Evolutionary conservation across 345 rosid species (phyloP), one percentile per base, ranked within the genome.

Genomic region (Durio zibethinus): DNA sequence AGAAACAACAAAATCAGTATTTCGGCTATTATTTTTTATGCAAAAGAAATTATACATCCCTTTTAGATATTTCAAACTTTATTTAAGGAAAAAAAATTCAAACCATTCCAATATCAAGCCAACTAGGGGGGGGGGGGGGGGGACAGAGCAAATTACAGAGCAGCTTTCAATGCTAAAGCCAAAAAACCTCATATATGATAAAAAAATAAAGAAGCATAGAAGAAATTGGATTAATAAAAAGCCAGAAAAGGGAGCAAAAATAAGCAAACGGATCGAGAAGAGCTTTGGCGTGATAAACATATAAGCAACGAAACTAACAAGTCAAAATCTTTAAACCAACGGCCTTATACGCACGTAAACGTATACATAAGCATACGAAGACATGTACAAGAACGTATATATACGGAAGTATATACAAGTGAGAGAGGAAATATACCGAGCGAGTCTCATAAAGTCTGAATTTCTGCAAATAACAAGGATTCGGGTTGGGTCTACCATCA

Each of bases 371-470:
- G 60, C 20, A 36, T 25, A 21, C 16, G 16, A 47, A 4, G 15
- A 68, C 4, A 47, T 38, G 53, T 52, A 42, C 16, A 25, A 31
- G 12, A 12, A 43, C n/a, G n/a, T n/a, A n/a, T n/a, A 21, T 5
- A 40, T 21, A 66, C 11, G 3, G n/a, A 9, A 4, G 38, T 0
- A 71, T 50, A 71, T 71, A 31, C 15, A 35, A 61, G 14, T 8
- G 54, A 52, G 23, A 50, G 6, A 42, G 5, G 33, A 10, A 42
- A 60, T 76, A 76, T 38, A 96, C 99, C 94, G 98, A 92, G 72
- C 83, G 89, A 50, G 99, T 96, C 85, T 96, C 94, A 65, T 90
- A 93, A 35, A 96, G 93, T 76, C 86, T 82, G 86, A 96, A 96
- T 80, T 93, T 96, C 81, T 92, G 94, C 81, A 96, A 86, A 69